Evolutionary conservation across 495 filamentous ascomycete species (phyloP).

Genomic region (Aspergillus sparsus): DNA sequence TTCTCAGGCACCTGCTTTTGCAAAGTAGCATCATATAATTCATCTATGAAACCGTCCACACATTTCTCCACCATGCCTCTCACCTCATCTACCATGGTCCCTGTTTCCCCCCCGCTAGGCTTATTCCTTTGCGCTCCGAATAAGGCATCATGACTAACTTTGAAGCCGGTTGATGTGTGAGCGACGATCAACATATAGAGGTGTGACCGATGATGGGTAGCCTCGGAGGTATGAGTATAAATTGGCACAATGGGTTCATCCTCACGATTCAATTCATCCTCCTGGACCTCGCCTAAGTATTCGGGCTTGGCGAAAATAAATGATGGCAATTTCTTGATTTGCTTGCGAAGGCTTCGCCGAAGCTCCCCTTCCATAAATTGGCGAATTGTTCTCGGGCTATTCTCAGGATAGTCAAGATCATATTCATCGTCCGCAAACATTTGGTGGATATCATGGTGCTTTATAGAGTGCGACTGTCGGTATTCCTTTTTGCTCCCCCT

Average conservation of each 20-base stretch:
- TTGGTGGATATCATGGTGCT: background rate
- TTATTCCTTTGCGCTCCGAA: constrained; percentile 18
- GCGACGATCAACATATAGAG: constrained; percentile 76
- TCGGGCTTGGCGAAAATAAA: constrained; percentile 11
- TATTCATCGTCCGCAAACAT: background rate
- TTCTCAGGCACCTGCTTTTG: background rate
- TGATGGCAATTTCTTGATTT: constrained; percentile 15
- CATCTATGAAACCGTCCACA: constrained; percentile 57
- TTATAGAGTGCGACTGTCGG: background rate
- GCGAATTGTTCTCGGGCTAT: constrained; percentile 13
- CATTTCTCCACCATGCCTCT: constrained; percentile 47
- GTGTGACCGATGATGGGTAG: constrained; percentile 59
- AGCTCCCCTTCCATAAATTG: constrained; percentile 24
- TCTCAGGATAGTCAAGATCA: background rate
- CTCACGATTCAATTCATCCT: background rate
- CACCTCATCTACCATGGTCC: constrained; percentile 38
- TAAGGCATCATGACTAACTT: constrained; percentile 68
- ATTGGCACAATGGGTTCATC: constrained; percentile 35
- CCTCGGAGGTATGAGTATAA: constrained; percentile 51
- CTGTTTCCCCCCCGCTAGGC: background rate
- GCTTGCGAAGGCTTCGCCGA: constrained; percentile 12
- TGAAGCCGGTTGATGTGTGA: constrained; percentile 58
- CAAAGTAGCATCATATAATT: constrained; percentile 44
- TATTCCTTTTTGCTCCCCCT: constrained; percentile 2
- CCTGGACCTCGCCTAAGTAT: background rate